A percentile compares a stretch with the other conserved stretches of the same genome.
Conservation (phyloP, 495 filamentous ascomycete genomes). For the Symbiotaphrina buchneri region DNA sequence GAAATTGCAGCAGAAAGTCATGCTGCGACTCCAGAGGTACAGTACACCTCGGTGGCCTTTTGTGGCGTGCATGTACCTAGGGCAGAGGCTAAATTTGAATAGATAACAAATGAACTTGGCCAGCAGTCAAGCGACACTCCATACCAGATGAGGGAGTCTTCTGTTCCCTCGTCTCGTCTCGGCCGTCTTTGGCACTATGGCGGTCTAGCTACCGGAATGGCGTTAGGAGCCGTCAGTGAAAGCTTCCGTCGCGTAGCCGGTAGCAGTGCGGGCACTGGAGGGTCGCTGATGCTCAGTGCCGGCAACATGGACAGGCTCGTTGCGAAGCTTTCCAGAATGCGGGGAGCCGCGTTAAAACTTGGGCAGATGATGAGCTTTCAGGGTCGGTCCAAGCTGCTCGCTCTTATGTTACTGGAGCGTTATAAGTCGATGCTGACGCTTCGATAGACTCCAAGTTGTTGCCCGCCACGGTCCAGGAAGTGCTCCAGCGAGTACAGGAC, state of each 20-base stretch:
- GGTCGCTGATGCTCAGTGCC: constrained; percentile 71
- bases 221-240: constrained; percentile 79
- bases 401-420: not conserved
- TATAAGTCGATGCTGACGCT: not conserved
- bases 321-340: constrained; percentile 80
- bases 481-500: constrained; percentile 87
- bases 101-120: too few relatives aligned
- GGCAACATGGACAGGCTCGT: constrained; percentile 85
- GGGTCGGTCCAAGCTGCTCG: constrained; percentile 18
- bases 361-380: constrained; percentile 97
- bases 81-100: too few relatives aligned
- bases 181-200: constrained; percentile 86
- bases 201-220: constrained; percentile 82
- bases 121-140: too few relatives aligned
- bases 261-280: constrained; percentile 19
- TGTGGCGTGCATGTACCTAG: too few relatives aligned
- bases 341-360: constrained; percentile 91
- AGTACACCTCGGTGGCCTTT: too few relatives aligned
- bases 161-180: constrained; percentile 71
- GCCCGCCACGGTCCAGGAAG: constrained; percentile 59
- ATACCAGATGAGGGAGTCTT: constrained; percentile 71
- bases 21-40: too few relatives aligned
- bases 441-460: constrained; percentile 73
- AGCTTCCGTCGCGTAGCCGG: constrained; percentile 48
- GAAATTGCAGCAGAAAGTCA: too few relatives aligned